Base-by-base conservation (phyloP, 164 flowering plant species). In the Liriodendron chinense region DNA sequence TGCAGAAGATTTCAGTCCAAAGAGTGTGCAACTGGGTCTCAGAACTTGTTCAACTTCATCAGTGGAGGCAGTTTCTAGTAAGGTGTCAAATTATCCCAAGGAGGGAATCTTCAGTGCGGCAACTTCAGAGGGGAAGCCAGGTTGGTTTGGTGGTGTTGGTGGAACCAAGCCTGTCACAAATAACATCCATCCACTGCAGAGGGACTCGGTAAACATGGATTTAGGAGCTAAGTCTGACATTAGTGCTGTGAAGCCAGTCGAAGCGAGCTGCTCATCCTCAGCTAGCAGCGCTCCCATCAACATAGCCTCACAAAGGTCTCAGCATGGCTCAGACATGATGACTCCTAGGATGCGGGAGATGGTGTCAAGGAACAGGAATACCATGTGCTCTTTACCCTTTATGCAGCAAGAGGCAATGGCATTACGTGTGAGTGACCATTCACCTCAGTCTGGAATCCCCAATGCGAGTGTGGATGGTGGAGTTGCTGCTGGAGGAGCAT, bases 181-280 rank as follows among this genome's bases (percentile, higher is more conserved):
- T 67, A 48, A 69, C 26, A 18, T 13, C 4, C 43, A 50, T 72
- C 83, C 8, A 16, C 47, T 80, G 76, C 84, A 80, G 71, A 86
- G 83, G 59, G 85, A 80, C 61, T 78, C 75, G 1, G 70, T 9
- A 13, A 66, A 66, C 69, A 66, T 66, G 8, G 69, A 66, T 66
- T 25, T 66, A 64, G 72, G 56, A 64, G 72, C 62, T 57, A 79
- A 79, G 66, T 57, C 82, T 72, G 87, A 78, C 56, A 77, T 69
- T 63, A 85, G 65, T 79, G 80, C 66, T 47, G 23, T 64, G 34
- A 86, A 84, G 78, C 85, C 82, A 73, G 87, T 83, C 28, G 90
- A 89, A 65, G 65, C 73, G 74, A 89, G 85, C 71, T 72, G 79
- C 72, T 76, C 84, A 22, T 82, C 87, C 7, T 68, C 83, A 16